Evolutionary conservation across 2,329 filamentous ascomycete genomes (phyloP).

Genomic region (Sordariomycetes sp.): DNA sequence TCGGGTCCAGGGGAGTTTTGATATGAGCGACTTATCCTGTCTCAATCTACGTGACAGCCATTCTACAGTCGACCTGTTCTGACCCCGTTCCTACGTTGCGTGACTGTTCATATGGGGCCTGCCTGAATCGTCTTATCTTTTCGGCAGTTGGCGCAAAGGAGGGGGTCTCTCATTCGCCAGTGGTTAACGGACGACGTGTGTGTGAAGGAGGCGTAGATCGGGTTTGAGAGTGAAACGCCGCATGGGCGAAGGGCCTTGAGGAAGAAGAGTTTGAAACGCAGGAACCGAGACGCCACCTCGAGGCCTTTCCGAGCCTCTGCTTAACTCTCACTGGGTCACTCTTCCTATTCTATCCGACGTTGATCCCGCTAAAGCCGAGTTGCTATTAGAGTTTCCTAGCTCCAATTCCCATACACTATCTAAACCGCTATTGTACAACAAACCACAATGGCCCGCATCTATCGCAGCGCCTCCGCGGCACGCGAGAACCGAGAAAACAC

Average conservation of each 20-base stretch:
- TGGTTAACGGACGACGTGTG: neutral
- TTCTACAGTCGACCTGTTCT: neutral
- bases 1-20: neutral
- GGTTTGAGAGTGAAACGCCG: neutral
- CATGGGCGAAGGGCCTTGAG: neutral
- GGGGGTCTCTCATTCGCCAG: neutral
- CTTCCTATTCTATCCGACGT: no score
- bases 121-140: neutral
- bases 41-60: neutral
- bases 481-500: constrained; percentile 7
- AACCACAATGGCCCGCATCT: neutral
- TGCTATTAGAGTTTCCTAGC: neutral
- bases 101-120: neutral
- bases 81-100: neutral
- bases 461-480: constrained; percentile 3
- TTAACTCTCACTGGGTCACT: neutral
- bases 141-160: neutral
- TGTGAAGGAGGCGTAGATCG: neutral
- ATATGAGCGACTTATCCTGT: neutral
- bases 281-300: neutral
- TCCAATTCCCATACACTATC: neutral
- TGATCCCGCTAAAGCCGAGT: neutral
- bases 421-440: neutral
- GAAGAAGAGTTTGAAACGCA: neutral
- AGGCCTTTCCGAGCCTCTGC: neutral